Percentiles rank a stretch among this genome's conserved stretches.
These are phyloP conservation scores for Ogataea trehalophila DNA, from an alignment of 805 yeast genomes.

Conservation along the genomic window DNA sequence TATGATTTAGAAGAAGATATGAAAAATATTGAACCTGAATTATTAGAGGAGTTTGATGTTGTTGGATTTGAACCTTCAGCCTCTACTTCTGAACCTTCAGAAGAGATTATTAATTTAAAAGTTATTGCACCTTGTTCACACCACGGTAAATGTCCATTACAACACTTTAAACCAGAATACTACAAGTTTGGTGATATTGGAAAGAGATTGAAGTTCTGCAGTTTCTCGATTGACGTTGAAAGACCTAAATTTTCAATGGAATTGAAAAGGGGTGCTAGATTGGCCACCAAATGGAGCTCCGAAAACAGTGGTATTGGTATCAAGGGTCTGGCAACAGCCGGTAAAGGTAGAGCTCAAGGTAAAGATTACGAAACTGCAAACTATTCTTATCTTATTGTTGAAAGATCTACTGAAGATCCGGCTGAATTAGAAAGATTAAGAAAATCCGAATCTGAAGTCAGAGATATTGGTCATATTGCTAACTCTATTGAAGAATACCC, in stretches of 20 bases:
- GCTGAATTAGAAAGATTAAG: slow-evolving; percentile 13
- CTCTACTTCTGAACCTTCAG: slow-evolving; percentile 3
- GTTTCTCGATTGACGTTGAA: slow-evolving; percentile 62
- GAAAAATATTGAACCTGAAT: slow-evolving; percentile 22
- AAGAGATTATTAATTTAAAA: slow-evolving; percentile 43
- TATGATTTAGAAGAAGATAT: slow-evolving; percentile 27
- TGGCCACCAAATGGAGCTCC: slow-evolving; percentile 71
- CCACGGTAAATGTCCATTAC: slow-evolving; percentile 82
- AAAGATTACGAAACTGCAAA: slow-evolving; percentile 66
- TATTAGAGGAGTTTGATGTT: slow-evolving; percentile 22
- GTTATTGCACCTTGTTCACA: slow-evolving; percentile 90
- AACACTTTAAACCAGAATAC: slow-evolving; percentile 65
- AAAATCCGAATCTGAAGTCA: slow-evolving; percentile 8
- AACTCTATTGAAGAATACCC: slow-evolving; percentile 50
- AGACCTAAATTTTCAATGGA: slow-evolving; percentile 82
- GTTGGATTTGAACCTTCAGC: slow-evolving; percentile 5
- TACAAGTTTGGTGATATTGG: slow-evolving; percentile 52
- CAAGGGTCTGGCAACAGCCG: slow-evolving; percentile 44
- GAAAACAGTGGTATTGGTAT: slow-evolving; percentile 52
- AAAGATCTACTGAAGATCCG: slow-evolving; percentile 47
- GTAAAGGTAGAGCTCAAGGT: slow-evolving; percentile 77
- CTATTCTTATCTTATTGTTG: slow-evolving; percentile 68
- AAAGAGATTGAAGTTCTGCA: slow-evolving; percentile 65
- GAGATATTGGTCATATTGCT: slow-evolving; percentile 27
- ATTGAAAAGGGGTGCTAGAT: slow-evolving; percentile 71